Percentiles rank a stretch among this genome's conserved stretches.
Evolutionary conservation across 768 basidiomycete genomes (phyloP).

Genomic region (Aureoboletus auriporus): DNA sequence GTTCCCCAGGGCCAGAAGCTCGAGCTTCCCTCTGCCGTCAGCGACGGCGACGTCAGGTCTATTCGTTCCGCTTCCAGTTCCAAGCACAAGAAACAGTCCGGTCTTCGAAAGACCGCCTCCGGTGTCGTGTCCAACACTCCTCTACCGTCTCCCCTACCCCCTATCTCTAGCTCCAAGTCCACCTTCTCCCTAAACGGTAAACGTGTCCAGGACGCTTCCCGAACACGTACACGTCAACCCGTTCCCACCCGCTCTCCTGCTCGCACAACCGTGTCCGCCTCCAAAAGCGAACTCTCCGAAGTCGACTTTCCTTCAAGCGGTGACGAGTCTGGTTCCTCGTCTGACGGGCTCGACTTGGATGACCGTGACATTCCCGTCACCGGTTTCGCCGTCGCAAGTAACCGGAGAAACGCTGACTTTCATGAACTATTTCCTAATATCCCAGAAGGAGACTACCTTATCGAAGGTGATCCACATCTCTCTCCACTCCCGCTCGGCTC

Average conservation of each 20-base stretch:
- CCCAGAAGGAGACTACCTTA: conserved; percentile 94
- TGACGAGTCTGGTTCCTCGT: conserved; percentile 29
- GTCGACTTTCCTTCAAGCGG: conserved; percentile 23
- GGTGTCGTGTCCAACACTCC: conserved; percentile 55
- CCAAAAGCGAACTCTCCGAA: conserved; percentile 26
- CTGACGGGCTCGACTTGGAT: conserved; percentile 33
- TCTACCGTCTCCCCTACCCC: conserved; percentile 26
- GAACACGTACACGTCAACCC: background rate
- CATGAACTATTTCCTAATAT: conserved; percentile 88
- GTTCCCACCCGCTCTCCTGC: conserved; percentile 9
- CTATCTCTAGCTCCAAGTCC: conserved; percentile 15
- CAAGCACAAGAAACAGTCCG: conserved; percentile 20
- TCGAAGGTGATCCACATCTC: conserved; percentile 69
- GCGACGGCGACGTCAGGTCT: conserved; percentile 26
- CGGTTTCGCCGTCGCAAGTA: conserved; percentile 96
- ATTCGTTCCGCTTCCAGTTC: conserved; percentile 24
- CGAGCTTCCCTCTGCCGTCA: conserved; percentile 11
- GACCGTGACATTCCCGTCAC: conserved; percentile 83
- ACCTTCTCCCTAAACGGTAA: conserved; percentile 13
- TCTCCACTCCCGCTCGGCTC: background rate
- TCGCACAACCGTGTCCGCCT: conserved; percentile 12
- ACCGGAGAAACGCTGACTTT: conserved; percentile 91
- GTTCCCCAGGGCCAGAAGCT: conserved; percentile 8
- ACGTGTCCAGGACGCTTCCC: background rate
- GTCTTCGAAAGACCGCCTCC: conserved; percentile 19